phyloP scores from a whole-genome alignment of 306 rosid genomes.

The Begonia loranthoides region DNA sequence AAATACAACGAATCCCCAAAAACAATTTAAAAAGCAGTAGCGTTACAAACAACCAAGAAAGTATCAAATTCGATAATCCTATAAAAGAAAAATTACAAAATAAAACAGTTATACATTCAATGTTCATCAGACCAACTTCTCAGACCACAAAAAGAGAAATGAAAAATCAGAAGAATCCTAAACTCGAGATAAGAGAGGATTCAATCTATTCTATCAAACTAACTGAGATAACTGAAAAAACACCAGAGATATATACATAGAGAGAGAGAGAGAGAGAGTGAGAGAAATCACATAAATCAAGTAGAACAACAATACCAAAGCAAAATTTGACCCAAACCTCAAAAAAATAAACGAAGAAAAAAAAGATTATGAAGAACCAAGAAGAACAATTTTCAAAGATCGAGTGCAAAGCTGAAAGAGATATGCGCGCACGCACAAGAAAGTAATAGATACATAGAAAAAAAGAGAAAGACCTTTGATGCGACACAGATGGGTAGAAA shows the following conservation, averaged over 20 bases:
- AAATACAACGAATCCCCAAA: too few relatives aligned
- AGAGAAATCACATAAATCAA: not conserved
- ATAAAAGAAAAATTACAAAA: not conserved
- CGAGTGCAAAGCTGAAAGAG: constrained; percentile 11
- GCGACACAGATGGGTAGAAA: constrained; percentile 18
- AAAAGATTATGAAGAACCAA: not conserved
- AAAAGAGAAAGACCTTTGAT: constrained; percentile 29
- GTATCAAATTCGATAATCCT: not conserved
- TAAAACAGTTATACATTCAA: not conserved
- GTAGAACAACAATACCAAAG: not conserved
- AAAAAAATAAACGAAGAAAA: not conserved
- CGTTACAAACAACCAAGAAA: too few relatives aligned
- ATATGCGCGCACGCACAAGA: too few relatives aligned
- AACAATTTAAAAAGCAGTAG: too few relatives aligned
- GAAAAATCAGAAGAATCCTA: not conserved
- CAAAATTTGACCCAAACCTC: not conserved
- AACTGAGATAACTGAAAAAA: not conserved
- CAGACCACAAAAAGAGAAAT: not conserved
- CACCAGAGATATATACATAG: not conserved
- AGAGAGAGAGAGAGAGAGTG: too few relatives aligned
- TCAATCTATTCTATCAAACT: too few relatives aligned
- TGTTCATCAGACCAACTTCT: not conserved
- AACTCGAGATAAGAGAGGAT: too few relatives aligned
- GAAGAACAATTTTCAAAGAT: not conserved
- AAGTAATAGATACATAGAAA: constrained; percentile 8